Percentiles rank a stretch among this genome's conserved stretches.
phyloP scores from a whole-genome alignment of 75 land plant genomes.

The Cunninghamia lanceolata region DNA sequence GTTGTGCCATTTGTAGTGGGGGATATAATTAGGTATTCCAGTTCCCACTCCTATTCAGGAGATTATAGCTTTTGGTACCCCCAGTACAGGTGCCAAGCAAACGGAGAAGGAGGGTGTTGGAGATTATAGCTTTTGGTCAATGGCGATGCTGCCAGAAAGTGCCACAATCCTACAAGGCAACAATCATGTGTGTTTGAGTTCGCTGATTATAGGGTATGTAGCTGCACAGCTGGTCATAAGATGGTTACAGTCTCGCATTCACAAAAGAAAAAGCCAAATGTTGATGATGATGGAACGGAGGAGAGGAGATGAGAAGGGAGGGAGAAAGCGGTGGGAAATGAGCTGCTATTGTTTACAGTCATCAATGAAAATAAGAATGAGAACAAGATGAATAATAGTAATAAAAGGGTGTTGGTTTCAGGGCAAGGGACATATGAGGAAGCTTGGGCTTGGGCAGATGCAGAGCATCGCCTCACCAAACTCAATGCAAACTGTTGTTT shows the following conservation, averaged over 20 bases:
- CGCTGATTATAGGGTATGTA: not conserved
- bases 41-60: not conserved
- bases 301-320: not conserved
- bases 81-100: not conserved
- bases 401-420: not conserved
- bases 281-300: not conserved
- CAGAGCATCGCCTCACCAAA: not conserved
- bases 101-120: not conserved
- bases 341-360: not conserved
- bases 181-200: not conserved
- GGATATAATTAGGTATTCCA: not conserved
- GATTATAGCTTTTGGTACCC: not conserved
- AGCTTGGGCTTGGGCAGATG: slow-evolving; percentile 6
- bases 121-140: not conserved
- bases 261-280: not conserved
- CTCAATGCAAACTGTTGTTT: not conserved
- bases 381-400: not conserved
- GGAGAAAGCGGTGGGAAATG: slow-evolving; percentile 7
- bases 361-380: not conserved
- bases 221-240: not conserved
- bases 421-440: slow-evolving; percentile 4
- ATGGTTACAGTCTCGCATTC: not conserved
- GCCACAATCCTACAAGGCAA: not conserved
- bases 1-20: not conserved
- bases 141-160: not conserved